These are phyloP conservation scores for Phaeophleospora eucalypticola DNA, from an alignment of 2,329 filamentous ascomycete genomes.

Conservation along the genomic window DNA sequence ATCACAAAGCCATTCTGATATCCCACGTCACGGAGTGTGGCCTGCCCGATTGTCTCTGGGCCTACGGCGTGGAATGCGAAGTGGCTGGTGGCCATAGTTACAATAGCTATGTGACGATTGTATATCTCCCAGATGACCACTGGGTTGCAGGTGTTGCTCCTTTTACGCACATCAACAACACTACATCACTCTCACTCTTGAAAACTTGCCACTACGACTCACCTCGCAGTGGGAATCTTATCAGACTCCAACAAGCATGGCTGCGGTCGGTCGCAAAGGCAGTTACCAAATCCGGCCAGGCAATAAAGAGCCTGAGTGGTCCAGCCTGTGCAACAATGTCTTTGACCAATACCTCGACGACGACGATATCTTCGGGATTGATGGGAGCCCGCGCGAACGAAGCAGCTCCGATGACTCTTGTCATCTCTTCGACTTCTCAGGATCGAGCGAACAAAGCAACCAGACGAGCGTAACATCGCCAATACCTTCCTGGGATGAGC, in stretches of 20 bases:
- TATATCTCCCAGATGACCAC: slow-evolving; percentile 12
- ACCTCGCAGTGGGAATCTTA: not conserved
- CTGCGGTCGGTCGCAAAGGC: slow-evolving; percentile 17
- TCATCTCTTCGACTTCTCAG: slow-evolving; percentile 48
- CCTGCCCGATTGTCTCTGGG: slow-evolving; percentile 20
- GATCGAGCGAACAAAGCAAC: slow-evolving; percentile 48
- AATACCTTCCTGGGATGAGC: slow-evolving; percentile 44
- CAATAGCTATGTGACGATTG: slow-evolving; percentile 22
- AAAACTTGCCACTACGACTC: not conserved
- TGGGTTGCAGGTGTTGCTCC: too few relatives aligned
- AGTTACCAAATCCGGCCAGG: slow-evolving; percentile 40
- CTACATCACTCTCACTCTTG: not conserved
- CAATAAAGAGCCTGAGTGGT: slow-evolving; percentile 52
- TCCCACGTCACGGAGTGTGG: slow-evolving; percentile 15
- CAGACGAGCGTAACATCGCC: slow-evolving; percentile 42
- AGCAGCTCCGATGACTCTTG: slow-evolving; percentile 48
- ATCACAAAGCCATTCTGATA: slow-evolving; percentile 23
- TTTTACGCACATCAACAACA: slow-evolving; percentile 1
- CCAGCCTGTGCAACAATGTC: slow-evolving; percentile 57
- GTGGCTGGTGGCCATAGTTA: slow-evolving; percentile 17
- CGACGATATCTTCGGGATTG: slow-evolving; percentile 48
- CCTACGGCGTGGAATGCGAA: slow-evolving; percentile 25
- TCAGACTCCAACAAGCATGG: slow-evolving; percentile 17
- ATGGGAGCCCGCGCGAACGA: slow-evolving; percentile 46
- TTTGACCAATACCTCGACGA: slow-evolving; percentile 62